Evolutionary conservation across 768 basidiomycete genomes (phyloP), one percentile per base, ranked within the genome.

Genomic region (Lactarius vividus): DNA sequence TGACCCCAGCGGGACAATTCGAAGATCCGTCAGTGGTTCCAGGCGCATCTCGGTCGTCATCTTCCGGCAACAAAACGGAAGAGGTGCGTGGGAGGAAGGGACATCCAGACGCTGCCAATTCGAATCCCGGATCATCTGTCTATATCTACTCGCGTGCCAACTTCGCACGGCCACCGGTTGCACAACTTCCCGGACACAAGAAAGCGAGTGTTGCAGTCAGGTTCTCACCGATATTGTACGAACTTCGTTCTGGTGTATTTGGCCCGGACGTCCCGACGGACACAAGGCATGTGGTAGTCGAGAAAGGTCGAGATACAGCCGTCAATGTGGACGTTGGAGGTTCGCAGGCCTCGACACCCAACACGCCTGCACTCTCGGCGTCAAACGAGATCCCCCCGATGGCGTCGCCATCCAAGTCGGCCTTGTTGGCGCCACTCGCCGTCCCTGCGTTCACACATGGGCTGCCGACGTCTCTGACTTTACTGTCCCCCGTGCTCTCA

Each of bases 131-230:
- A 0, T 81, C 87, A 4, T 86, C 85, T 3, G 96, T 98, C 33
- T 98, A 92, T 79, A 92, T 99, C 71, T 98, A 98, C 77, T 92
- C 95, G 9, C 85, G 97, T 37, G 93, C 93, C 49, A 98, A 97
- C 77, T 92, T 99, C 75, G 88, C 94, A 0, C 81, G 92, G 52
- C 91, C 94, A 1, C 96, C 97, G 0, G 86, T 98, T 64, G 97
- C 95, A 16, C 95, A 96, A 74, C 80, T 98, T 5, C 96, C 97
- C 3, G 97, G 97, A 2, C 93, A 98, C 80, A 94, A 94, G 78
- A 97, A 96, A 71, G 89, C 96, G 0, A 94, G 91, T 71, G 89
- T 98, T 3, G 96, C 92, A 1, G 94, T 99, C 42, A 82, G 88
- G 55, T 99, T 98, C 77, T 96, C 92, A 35, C 97, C 96, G 0